Percentiles rank a stretch among this genome's conserved stretches.
Conservation (phyloP, 306 rosid genomes). For the barrel medic (Medicago truncatula) region DNA sequence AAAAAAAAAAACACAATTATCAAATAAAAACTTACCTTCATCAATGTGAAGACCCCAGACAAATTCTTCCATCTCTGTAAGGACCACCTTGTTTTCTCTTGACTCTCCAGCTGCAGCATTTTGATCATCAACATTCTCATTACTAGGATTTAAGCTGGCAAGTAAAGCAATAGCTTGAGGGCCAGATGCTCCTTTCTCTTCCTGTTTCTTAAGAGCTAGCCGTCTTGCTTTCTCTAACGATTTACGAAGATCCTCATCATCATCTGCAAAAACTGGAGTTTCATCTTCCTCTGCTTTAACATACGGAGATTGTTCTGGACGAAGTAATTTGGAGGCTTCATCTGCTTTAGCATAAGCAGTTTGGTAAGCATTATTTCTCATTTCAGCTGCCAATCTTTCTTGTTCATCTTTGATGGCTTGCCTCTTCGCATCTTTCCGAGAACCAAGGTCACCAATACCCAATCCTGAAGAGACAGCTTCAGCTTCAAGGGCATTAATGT, state of each 20-base stretch:
- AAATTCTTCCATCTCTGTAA: constrained; percentile 98
- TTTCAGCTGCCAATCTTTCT: constrained; percentile 79
- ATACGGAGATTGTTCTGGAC: constrained; percentile 60
- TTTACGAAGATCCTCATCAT: constrained; percentile 85
- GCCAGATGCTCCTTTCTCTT: constrained; percentile 64
- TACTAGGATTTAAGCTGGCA: constrained; percentile 59
- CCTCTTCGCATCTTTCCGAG: constrained; percentile 74
- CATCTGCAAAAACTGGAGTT: constrained; percentile 64
- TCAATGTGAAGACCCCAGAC: constrained; percentile 95
- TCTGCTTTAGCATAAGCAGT: constrained; percentile 90
- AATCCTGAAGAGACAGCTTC: constrained; percentile 92
- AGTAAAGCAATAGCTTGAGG: constrained; percentile 81
- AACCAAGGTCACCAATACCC: constrained; percentile 92
- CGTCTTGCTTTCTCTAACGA: constrained; percentile 84
- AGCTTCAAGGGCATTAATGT: constrained; percentile 88
- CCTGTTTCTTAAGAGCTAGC: constrained; percentile 75
- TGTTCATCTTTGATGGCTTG: constrained; percentile 72
- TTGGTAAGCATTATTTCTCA: constrained; percentile 80
- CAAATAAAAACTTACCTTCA: constrained; percentile 62
- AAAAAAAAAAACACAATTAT: constrained; percentile 11
- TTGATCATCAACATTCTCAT: constrained; percentile 62
- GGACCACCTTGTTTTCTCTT: constrained; percentile 82
- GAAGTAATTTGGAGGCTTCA: constrained; percentile 82
- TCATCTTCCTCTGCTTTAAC: constrained; percentile 69
- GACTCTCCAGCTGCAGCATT: constrained; percentile 61